These are phyloP conservation scores for Ascochyta koolunga DNA, from an alignment of 2,329 filamentous ascomycete genomes.

Conservation along the genomic window DNA sequence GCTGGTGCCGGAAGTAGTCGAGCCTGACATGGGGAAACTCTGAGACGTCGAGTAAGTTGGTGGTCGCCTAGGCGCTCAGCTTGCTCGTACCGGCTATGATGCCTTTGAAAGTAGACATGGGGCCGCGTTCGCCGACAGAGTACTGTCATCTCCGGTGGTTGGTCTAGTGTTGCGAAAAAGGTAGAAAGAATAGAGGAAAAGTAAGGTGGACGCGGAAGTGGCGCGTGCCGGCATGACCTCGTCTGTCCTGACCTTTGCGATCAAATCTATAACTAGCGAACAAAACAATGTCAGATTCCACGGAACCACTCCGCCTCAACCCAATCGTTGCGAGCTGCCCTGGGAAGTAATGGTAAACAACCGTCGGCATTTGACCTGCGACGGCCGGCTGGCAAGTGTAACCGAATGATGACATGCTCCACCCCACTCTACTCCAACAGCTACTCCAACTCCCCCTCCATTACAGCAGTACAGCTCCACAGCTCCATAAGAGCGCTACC, in stretches of 20 bases:
- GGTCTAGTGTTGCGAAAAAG: not conserved
- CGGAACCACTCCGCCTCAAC: not conserved
- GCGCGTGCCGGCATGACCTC: conserved; percentile 6
- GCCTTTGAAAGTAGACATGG: conserved; percentile 48
- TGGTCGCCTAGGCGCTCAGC: not conserved
- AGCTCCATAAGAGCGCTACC: conserved; percentile 3
- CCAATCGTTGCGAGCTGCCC: no score
- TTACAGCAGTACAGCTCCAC: not conserved
- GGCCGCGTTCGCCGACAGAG: no score
- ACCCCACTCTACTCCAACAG: conserved; percentile 10
- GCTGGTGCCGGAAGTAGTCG: conserved; percentile 75
- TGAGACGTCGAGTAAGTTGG: conserved; percentile 16
- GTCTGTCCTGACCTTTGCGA: not conserved
- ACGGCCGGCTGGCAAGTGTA: not conserved
- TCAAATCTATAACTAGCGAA: not conserved
- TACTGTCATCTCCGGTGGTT: conserved; percentile 4
- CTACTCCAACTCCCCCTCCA: conserved; percentile 10
- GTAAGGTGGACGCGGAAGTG: conserved; percentile 4
- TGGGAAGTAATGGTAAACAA: no score
- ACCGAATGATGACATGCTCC: conserved; percentile 10
- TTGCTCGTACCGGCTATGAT: conserved; percentile 31
- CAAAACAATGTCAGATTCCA: not conserved
- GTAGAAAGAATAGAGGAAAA: not conserved
- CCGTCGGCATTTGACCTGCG: conserved; percentile 7
- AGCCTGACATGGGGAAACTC: conserved; percentile 85